Evolutionary conservation across 257 asterid genomes (phyloP).

Genomic region (Jasminum sambac): DNA sequence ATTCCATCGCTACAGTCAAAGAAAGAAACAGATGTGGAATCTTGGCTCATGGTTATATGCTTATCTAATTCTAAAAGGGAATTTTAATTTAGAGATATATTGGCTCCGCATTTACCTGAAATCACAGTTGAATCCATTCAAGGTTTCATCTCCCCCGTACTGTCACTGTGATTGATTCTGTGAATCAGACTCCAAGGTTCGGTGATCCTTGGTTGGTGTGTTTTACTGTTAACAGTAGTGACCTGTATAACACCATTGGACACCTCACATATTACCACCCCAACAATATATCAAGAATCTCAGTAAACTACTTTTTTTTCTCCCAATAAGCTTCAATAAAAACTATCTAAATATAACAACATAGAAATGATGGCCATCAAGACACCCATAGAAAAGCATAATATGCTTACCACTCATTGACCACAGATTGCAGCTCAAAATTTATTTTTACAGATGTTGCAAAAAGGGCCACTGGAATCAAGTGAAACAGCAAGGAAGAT

Average conservation of each 20-base stretch:
- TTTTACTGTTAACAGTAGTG: background rate
- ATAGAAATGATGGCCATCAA: background rate
- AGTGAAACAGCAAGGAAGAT: constrained; percentile 23
- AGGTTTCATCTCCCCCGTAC: background rate
- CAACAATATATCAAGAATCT: background rate
- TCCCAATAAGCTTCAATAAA: constrained; percentile 10
- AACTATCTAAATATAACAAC: constrained; percentile 13
- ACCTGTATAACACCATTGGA: constrained; percentile 2
- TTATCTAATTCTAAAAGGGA: background rate
- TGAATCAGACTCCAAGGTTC: background rate
- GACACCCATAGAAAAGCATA: constrained; percentile 14
- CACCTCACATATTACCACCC: background rate
- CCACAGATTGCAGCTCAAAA: constrained; percentile 20
- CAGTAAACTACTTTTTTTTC: background rate
- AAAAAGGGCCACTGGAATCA: constrained; percentile 21
- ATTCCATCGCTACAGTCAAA: too few relatives aligned
- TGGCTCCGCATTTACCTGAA: background rate
- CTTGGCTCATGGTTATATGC: too few relatives aligned
- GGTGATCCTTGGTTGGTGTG: background rate
- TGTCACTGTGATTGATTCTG: background rate
- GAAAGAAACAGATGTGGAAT: too few relatives aligned
- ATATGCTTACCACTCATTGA: constrained; percentile 37
- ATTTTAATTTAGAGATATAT: background rate
- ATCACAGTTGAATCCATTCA: background rate
- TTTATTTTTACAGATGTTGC: constrained; percentile 29